Conservation (phyloP, 2,329 filamentous ascomycete genomes). For the Fusarium beomiforme region DNA sequence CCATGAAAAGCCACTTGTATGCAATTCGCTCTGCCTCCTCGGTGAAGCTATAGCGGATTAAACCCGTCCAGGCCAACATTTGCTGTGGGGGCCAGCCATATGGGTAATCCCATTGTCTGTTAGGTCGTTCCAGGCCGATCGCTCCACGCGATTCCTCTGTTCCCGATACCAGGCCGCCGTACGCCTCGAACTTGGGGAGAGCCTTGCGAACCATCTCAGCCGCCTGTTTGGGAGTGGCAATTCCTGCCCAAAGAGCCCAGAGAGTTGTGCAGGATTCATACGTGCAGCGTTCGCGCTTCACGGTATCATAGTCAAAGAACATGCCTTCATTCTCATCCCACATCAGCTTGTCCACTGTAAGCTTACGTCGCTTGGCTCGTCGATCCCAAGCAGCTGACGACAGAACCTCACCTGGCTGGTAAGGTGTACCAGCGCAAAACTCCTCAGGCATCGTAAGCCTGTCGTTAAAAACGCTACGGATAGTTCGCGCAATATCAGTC, state of each 20-base stretch:
- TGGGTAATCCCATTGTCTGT: conserved; percentile 98
- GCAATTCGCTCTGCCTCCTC: conserved; percentile 89
- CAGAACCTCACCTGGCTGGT: conserved; percentile 75
- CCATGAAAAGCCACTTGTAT: conserved; percentile 98
- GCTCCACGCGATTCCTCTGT: conserved; percentile 88
- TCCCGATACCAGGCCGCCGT: conserved; percentile 87
- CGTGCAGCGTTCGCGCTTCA: conserved; percentile 78
- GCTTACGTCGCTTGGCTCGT: conserved; percentile 83
- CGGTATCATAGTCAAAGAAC: conserved; percentile 98
- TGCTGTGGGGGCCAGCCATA: conserved; percentile 99
- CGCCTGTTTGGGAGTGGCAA: conserved; percentile 88
- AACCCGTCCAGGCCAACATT: conserved; percentile 95
- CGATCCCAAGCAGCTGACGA: conserved; percentile 92
- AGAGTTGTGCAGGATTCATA: conserved; percentile 96
- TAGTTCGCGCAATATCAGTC: conserved; percentile 87
- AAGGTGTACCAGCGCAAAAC: conserved; percentile 74
- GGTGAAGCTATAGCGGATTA: conserved; percentile 90
- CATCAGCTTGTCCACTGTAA: conserved; percentile 89
- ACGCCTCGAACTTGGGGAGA: conserved; percentile 86
- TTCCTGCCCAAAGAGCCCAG: conserved; percentile 97
- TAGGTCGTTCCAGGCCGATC: conserved; percentile 83
- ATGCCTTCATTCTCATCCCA: conserved; percentile 94
- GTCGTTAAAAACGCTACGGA: conserved; percentile 86
- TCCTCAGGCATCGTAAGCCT: conserved; percentile 83
- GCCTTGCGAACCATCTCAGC: conserved; percentile 81